Evolutionary conservation across 768 basidiomycete species (phyloP), one percentile per base, ranked within the genome.

Genomic region (Leccinellum rugosiceps): DNA sequence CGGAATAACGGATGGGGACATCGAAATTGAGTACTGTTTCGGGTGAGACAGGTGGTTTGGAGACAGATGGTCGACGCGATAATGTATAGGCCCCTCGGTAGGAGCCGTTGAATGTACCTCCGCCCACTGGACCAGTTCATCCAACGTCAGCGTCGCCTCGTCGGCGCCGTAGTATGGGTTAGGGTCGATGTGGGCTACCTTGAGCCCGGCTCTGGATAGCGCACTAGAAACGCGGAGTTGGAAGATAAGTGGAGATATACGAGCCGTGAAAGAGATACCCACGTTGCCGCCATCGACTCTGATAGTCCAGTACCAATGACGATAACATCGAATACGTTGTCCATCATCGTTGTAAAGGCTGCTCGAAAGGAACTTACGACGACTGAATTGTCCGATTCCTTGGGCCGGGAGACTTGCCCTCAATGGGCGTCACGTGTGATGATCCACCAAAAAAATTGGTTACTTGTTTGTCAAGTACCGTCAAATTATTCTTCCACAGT

Each of bases 211-310:
- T 72, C 93, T 94, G 1, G 95, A 85, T 45, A 98, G 82, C 0
- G 95, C 87, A 43, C 95, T 98, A 72, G 23, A 49, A 41, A 28
- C 19, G 38, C n/a, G 41, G 58, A 13, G 25, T 45, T 50, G 25
- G 19, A 19, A 53, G 25, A 9, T 8, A 54, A 53, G 52, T 34
- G 55, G 52, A 46, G 26, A 28, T n/a, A 51, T 49, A 52, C 50
- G 47, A 49, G 52, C 3, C 15, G 17, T 0, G 1, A 13, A 31
- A 21, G 14, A 28, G 9, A 9, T 2, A 74, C 92, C 83, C 75
- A 96, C 93, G 94, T 92, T 62, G 94, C 92, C 51, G 82, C 73
- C 34, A 98, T 92, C 11, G 93, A 93, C 67, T 95, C 87, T 34
- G 87, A 80, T 4, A 98, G 75, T 1, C 88, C 90, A n/a, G 90